These are phyloP conservation scores for Betula pendula DNA, from an alignment of 306 rosid species.

Conservation along the genomic window DNA sequence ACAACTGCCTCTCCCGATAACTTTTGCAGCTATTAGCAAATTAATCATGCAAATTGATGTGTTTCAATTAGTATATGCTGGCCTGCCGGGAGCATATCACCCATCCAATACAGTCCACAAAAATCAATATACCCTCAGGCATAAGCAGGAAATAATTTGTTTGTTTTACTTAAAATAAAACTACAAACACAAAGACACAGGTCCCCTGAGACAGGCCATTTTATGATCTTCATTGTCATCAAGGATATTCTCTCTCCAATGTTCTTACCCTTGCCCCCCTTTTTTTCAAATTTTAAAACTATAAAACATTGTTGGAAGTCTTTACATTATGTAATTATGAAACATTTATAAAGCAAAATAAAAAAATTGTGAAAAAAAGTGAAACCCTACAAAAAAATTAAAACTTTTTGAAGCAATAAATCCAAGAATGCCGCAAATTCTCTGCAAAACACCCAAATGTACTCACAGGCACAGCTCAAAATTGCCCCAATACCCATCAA, in stretches of 20 bases:
- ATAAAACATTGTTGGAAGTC: not conserved
- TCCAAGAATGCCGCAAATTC: not conserved
- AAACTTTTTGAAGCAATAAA: not conserved
- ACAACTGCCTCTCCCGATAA: not conserved
- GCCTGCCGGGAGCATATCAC: too few relatives aligned
- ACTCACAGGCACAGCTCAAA: not conserved
- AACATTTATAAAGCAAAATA: not conserved
- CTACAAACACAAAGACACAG: not conserved
- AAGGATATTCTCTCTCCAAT: too few relatives aligned
- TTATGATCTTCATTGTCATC: not conserved
- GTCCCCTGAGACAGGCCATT: not conserved
- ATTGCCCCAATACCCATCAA: not conserved
- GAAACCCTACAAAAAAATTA: not conserved
- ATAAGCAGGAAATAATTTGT: not conserved
- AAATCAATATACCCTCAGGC: not conserved
- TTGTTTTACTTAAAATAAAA: not conserved
- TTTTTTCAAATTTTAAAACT: not conserved
- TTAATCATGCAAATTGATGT: too few relatives aligned
- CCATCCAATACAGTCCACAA: too few relatives aligned
- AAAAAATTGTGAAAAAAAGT: not conserved
- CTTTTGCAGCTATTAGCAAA: not conserved
- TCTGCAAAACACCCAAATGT: slow-evolving; percentile 2
- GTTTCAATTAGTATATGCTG: not conserved
- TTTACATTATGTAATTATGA: not conserved
- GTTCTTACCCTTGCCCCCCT: too few relatives aligned